These are phyloP conservation scores for Daldinia concentrica DNA, from an alignment of 495 filamentous ascomycete genomes.

Conservation along the genomic window DNA sequence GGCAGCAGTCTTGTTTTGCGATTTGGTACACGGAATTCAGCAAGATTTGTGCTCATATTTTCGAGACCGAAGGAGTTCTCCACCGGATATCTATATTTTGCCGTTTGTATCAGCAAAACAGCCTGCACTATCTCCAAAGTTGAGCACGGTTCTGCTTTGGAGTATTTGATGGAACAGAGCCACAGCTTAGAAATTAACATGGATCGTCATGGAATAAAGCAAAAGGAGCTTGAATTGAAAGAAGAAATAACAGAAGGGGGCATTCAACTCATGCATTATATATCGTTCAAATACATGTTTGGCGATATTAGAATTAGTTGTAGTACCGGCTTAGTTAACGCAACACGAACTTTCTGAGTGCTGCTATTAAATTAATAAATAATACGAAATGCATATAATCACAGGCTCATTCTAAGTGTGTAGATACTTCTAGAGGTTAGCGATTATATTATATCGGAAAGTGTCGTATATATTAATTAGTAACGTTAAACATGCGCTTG, in stretches of 20 bases:
- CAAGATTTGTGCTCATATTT: constrained; percentile 22
- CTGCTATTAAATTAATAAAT: background rate
- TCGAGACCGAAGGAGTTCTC: constrained; percentile 3
- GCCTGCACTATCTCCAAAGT: constrained; percentile 1
- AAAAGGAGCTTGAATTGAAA: constrained; percentile 2
- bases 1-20: constrained; percentile 15
- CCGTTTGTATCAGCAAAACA: constrained; percentile 12
- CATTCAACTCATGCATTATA: background rate
- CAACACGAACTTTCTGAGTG: background rate
- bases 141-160: constrained; percentile 10
- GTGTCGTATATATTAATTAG: too few species aligned
- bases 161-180: constrained; percentile 26
- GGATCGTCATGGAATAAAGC: constrained; percentile 10
- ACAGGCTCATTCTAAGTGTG: background rate
- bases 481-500: too few species aligned
- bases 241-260: constrained; percentile 1
- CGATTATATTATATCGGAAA: background rate
- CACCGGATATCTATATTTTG: constrained; percentile 8
- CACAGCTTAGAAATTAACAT: constrained; percentile 14
- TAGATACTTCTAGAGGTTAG: background rate
- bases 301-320: constrained; percentile 26
- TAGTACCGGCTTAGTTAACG: background rate
- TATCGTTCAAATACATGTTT: constrained; percentile 26
- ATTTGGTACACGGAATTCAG: constrained; percentile 2
- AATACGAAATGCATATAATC: background rate